These are phyloP conservation scores for Syzygium grande DNA, from an alignment of 345 rosid genomes.

Conservation along the genomic window DNA sequence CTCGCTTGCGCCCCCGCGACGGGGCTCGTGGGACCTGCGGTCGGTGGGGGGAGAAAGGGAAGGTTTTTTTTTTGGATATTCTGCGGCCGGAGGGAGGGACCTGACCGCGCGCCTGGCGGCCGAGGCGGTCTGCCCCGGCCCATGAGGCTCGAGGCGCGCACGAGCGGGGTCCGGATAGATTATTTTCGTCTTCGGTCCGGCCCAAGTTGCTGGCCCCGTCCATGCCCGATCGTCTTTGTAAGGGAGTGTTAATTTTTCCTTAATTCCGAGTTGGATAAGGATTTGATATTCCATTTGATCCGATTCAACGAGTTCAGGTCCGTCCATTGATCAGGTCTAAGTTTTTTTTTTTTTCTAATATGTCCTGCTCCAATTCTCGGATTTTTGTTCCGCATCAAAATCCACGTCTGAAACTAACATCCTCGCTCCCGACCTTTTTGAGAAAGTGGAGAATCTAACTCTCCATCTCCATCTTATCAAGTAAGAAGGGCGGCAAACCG, in stretches of 20 bases:
- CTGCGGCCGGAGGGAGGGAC: accelerated
- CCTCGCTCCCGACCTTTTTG: too few relatives aligned
- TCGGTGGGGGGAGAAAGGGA: neutral
- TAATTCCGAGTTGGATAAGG: neutral
- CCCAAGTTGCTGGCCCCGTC: neutral
- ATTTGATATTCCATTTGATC: too few relatives aligned
- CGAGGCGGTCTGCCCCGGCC: neutral
- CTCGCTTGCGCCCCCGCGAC: neutral
- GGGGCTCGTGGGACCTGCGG: neutral
- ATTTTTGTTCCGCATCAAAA: too few relatives aligned
- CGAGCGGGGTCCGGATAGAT: neutral
- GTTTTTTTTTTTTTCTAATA: too few relatives aligned
- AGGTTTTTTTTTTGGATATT: neutral
- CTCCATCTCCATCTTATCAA: too few relatives aligned
- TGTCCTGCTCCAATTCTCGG: too few relatives aligned
- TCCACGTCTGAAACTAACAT: too few relatives aligned
- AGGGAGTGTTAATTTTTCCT: neutral
- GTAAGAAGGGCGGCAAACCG: too few relatives aligned
- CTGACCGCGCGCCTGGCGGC: neutral
- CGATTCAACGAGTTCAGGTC: neutral
- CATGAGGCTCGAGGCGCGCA: neutral
- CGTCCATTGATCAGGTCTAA: neutral
- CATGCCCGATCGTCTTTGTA: neutral
- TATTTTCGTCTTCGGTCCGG: neutral
- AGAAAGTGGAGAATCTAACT: too few relatives aligned